Evolutionary conservation across 2,329 filamentous ascomycete species (phyloP).

Genomic region (Ophiostoma triangulosporum): DNA sequence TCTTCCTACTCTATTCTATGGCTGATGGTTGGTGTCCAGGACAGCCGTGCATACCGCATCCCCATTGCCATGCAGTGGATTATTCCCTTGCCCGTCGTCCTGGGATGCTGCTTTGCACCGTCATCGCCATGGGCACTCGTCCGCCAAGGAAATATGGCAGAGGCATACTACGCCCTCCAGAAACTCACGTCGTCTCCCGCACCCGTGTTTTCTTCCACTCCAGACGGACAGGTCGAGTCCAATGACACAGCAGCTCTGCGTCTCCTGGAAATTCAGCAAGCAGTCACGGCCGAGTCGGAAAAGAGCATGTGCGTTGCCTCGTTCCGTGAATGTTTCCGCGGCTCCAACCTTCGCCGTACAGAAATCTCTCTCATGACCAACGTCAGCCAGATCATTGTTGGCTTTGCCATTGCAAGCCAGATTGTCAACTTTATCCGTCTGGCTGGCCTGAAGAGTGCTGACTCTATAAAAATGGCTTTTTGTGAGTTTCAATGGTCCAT

Average conservation of each 20-base stretch:
- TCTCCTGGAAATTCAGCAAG: constrained; percentile 40
- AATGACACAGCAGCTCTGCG: constrained; percentile 18
- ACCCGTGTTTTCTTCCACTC: neutral
- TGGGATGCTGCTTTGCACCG: constrained; percentile 12
- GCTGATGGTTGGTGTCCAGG: constrained; percentile 7
- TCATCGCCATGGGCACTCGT: constrained; percentile 19
- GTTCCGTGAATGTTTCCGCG: constrained; percentile 37
- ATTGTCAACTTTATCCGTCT: constrained; percentile 15
- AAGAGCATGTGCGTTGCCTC: constrained; percentile 33
- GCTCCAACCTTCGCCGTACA: constrained; percentile 35
- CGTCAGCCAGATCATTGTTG: constrained; percentile 17
- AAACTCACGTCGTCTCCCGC: constrained; percentile 3
- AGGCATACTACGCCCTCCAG: constrained; percentile 7
- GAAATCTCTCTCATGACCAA: constrained; percentile 34
- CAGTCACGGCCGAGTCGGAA: constrained; percentile 38
- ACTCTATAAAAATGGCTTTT: constrained; percentile 26
- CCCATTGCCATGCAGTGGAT: constrained; percentile 15
- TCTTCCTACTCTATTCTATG: constrained; percentile 12
- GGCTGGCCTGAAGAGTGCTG: constrained; percentile 23
- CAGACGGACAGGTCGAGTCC: neutral
- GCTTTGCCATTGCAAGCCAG: constrained; percentile 25
- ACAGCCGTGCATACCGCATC: constrained; percentile 14
- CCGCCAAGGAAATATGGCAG: constrained; percentile 23
- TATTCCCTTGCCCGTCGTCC: constrained; percentile 10
- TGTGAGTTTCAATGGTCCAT: too few relatives aligned